Conservation (phyloP, 2,329 filamentous ascomycete genomes). For the Aspergillus proliferans region DNA sequence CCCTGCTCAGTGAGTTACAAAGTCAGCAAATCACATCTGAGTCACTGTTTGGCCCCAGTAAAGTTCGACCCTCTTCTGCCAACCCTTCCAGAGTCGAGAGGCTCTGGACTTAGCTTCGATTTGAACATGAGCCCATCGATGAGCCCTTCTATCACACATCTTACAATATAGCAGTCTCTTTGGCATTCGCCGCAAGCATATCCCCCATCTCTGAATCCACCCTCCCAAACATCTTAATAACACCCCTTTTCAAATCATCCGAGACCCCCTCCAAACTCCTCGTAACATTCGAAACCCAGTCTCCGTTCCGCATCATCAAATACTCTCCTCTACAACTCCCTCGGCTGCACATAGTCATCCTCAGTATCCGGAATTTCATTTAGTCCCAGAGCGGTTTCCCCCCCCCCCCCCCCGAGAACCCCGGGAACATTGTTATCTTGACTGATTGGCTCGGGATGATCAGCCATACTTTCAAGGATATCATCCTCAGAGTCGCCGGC, state of each 20-base stretch:
- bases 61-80: too few species aligned
- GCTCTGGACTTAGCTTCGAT: too few species aligned
- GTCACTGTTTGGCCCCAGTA: too few species aligned
- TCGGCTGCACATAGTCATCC: conserved; percentile 26
- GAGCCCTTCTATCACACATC: not conserved
- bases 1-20: too few species aligned
- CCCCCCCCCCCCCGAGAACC: conserved; percentile 11
- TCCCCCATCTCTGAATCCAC: conserved; percentile 16
- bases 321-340: conserved; percentile 23
- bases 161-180: not conserved
- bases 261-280: conserved; percentile 19
- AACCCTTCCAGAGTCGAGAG: too few species aligned
- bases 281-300: conserved; percentile 15
- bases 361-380: conserved; percentile 21
- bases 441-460: conserved; percentile 26
- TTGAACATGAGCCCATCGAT: too few species aligned
- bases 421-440: conserved; percentile 17
- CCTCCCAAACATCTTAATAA: conserved; percentile 15
- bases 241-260: conserved; percentile 9
- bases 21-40: too few species aligned
- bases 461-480: conserved; percentile 17
- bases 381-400: conserved; percentile 17
- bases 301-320: conserved; percentile 20
- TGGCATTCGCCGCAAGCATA: conserved; percentile 5
- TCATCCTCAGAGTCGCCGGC: conserved; percentile 17